Conservation (phyloP, 169 alveolate species). For the Eimeria falciformis region DNA sequence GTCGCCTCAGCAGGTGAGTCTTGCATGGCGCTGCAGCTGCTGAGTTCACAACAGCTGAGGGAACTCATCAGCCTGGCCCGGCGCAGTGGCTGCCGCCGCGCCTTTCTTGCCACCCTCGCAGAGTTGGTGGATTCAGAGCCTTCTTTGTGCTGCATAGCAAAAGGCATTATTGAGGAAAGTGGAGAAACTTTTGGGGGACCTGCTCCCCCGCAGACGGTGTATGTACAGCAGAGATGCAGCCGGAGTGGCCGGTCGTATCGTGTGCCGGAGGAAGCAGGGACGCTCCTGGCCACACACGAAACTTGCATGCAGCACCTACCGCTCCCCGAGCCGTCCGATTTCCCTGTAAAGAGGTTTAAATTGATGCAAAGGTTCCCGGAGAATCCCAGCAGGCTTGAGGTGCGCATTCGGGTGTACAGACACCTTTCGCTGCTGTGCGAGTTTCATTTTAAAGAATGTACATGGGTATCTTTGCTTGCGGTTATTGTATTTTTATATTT, state of each 20-base stretch:
- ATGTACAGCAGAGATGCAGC: slow-evolving; percentile 62
- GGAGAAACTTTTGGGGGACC: background rate
- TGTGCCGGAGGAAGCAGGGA: background rate
- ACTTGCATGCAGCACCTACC: slow-evolving; percentile 89
- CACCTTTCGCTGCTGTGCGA: background rate
- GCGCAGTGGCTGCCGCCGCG: slow-evolving; percentile 15
- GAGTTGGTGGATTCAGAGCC: slow-evolving; percentile 51
- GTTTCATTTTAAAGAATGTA: too few species aligned
- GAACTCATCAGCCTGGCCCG: background rate
- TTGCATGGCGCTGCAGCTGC: slow-evolving; percentile 54
- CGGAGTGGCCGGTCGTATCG: slow-evolving; percentile 16
- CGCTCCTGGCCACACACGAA: slow-evolving; percentile 70
- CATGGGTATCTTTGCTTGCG: too few species aligned
- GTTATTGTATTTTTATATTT: too few species aligned
- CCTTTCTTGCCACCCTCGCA: background rate
- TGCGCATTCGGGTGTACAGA: slow-evolving; percentile 49
- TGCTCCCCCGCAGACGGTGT: background rate
- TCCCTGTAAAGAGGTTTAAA: slow-evolving; percentile 88
- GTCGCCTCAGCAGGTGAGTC: background rate
- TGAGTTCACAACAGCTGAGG: slow-evolving; percentile 27
- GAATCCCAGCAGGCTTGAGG: slow-evolving; percentile 94
- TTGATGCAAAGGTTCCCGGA: slow-evolving; percentile 90
- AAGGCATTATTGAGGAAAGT: background rate
- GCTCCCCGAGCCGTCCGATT: slow-evolving; percentile 93
- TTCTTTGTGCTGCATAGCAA: background rate